Conservation (phyloP, 2,329 filamentous ascomycete species). For the Exutisphaerella laricina region DNA sequence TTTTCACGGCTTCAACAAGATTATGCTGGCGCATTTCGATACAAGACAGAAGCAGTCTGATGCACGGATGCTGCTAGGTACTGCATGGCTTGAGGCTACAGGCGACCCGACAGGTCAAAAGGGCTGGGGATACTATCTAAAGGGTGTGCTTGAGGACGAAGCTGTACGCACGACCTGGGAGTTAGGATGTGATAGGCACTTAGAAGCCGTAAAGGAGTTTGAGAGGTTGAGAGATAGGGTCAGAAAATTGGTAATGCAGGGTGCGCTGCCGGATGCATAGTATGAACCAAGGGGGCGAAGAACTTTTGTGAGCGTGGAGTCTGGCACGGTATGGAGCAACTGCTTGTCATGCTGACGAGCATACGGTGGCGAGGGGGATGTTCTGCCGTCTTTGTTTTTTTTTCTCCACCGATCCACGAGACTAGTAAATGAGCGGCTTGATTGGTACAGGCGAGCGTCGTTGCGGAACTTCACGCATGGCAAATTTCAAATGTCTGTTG, state of each 20-base stretch:
- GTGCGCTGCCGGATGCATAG: conserved; percentile 20
- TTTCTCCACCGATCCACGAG: too few species aligned
- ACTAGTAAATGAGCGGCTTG: too few species aligned
- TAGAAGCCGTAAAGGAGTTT: conserved; percentile 54
- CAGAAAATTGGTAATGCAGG: conserved; percentile 19
- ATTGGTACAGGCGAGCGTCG: too few species aligned
- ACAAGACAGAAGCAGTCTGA: conserved; percentile 43
- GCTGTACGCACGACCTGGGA: conserved; percentile 57
- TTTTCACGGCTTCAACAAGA: conserved; percentile 52
- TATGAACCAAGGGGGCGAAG: not conserved
- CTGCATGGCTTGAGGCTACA: conserved; percentile 48
- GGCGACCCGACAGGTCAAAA: conserved; percentile 26
- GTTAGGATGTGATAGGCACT: conserved; percentile 55
- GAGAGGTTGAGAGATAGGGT: conserved; percentile 45
- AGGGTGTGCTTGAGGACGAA: conserved; percentile 59
- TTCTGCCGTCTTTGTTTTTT: too few species aligned
- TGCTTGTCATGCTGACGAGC: too few species aligned
- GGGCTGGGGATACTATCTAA: conserved; percentile 55
- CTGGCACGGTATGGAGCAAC: not conserved
- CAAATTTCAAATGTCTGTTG: too few species aligned
- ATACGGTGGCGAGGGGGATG: too few species aligned
- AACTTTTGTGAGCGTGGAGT: not conserved
- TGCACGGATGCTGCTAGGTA: conserved; percentile 34
- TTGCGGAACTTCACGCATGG: too few species aligned
- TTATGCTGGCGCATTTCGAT: conserved; percentile 53